Conservation (phyloP, 2,329 filamentous ascomycete species). For the Claviceps purpurea region DNA sequence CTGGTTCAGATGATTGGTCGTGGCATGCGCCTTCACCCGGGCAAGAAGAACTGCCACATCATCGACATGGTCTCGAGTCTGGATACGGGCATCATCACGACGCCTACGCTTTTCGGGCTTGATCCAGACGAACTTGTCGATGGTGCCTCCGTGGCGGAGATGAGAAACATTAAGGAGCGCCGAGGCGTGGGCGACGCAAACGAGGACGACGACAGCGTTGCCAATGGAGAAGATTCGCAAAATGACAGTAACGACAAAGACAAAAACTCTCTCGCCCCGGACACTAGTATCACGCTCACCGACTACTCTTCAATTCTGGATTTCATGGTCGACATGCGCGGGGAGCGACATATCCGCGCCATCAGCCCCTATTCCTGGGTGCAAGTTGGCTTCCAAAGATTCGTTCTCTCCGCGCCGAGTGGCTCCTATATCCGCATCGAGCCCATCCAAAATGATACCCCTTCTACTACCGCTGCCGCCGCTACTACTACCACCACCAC, state of each 20-base stretch:
- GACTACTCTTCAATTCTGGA: slow-evolving; percentile 91
- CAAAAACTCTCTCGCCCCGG: slow-evolving; percentile 8
- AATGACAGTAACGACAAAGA: neutral
- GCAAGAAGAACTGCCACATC: slow-evolving; percentile 80
- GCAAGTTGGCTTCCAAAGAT: slow-evolving; percentile 54
- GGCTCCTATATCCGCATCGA: slow-evolving; percentile 49
- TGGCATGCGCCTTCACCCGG: slow-evolving; percentile 70
- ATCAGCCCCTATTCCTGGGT: slow-evolving; percentile 77
- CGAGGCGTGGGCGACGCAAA: slow-evolving; percentile 24
- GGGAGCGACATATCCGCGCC: slow-evolving; percentile 63
- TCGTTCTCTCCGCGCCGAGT: slow-evolving; percentile 52
- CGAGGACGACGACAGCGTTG: neutral
- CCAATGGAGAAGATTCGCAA: neutral
- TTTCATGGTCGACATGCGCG: slow-evolving; percentile 67
- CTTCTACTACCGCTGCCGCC: neutral
- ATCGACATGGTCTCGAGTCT: slow-evolving; percentile 92
- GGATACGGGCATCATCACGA: slow-evolving; percentile 73
- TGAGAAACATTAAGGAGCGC: slow-evolving; percentile 40
- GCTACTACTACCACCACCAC: neutral
- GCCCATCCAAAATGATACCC: slow-evolving; percentile 14
- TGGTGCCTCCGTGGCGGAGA: slow-evolving; percentile 46
- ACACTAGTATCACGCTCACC: slow-evolving; percentile 56
- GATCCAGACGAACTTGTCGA: slow-evolving; percentile 69
- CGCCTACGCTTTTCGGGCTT: slow-evolving; percentile 83
- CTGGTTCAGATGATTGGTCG: slow-evolving; percentile 96